Conservation (phyloP, 2,329 filamentous ascomycete species). For the Diplocarpon mali region DNA sequence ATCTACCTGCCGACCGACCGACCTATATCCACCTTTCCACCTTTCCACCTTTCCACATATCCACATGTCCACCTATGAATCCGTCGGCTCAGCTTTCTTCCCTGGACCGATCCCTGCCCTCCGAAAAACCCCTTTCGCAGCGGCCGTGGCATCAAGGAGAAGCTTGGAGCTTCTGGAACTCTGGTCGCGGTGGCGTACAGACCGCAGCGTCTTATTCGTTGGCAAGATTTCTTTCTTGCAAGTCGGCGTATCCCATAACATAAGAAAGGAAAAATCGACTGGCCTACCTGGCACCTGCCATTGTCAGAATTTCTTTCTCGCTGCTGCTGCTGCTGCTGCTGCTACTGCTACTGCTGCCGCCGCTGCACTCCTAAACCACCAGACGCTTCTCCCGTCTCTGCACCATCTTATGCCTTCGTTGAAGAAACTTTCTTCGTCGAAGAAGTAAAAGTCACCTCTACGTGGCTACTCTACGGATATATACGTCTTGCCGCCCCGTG, state of each 20-base stretch:
- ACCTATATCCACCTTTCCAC: too few species aligned
- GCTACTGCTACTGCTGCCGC: slow-evolving; percentile 14
- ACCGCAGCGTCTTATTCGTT: slow-evolving; percentile 20
- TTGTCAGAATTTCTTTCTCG: too few species aligned
- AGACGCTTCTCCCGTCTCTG: slow-evolving; percentile 14
- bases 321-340: slow-evolving; percentile 17
- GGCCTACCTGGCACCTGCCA: slow-evolving; percentile 21
- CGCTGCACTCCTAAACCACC: slow-evolving; percentile 22
- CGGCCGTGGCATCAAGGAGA: slow-evolving; percentile 1
- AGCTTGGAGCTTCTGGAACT: slow-evolving; percentile 14
- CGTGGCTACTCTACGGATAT: too few species aligned
- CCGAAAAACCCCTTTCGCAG: slow-evolving; percentile 6
- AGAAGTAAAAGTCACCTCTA: slow-evolving; percentile 16
- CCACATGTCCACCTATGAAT: too few species aligned
- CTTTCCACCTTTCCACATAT: too few species aligned
- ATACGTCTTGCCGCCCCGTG: too few species aligned
- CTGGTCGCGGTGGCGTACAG: slow-evolving; percentile 22
- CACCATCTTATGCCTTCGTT: slow-evolving; percentile 14
- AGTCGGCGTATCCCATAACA: not conserved
- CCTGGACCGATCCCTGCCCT: slow-evolving; percentile 9
- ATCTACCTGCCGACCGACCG: too few species aligned
- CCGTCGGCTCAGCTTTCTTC: slow-evolving; percentile 13
- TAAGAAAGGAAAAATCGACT: slow-evolving; percentile 15
- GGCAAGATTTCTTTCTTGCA: slow-evolving; percentile 1
- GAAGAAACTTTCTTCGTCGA: too few species aligned